These are phyloP conservation scores for Rhizophagus clarus DNA, from an alignment of 192 early-diverging fungal species.

Conservation along the genomic window DNA sequence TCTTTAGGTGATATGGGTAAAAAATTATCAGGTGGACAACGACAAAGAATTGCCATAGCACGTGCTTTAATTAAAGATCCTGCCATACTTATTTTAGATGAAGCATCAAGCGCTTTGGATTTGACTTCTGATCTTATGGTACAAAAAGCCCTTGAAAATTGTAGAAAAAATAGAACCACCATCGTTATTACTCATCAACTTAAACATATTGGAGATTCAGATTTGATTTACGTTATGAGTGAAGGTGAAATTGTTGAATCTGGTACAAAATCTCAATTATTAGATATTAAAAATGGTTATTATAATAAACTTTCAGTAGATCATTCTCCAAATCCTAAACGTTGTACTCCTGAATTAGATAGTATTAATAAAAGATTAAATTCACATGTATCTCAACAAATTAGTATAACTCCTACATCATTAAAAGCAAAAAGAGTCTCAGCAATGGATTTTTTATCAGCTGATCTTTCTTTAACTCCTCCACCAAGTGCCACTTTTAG, in stretches of 20 bases:
- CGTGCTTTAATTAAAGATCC: constrained; percentile 68
- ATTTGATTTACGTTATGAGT: constrained; percentile 50
- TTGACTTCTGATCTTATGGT: constrained; percentile 36
- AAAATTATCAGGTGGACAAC: constrained; percentile 81
- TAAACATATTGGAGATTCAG: constrained; percentile 50
- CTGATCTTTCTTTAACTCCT: not conserved
- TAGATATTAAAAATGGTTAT: constrained; percentile 23
- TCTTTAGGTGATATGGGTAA: constrained; percentile 75
- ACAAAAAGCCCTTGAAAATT: constrained; percentile 39
- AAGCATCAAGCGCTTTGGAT: constrained; percentile 41
- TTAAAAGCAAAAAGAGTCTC: not conserved
- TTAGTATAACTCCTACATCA: too few species aligned
- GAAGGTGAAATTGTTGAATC: constrained; percentile 45
- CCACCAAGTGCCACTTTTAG: not conserved
- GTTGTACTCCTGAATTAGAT: constrained; percentile 13
- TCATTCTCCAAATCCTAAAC: not conserved
- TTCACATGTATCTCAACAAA: not conserved
- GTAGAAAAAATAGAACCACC: constrained; percentile 46
- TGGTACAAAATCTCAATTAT: constrained; percentile 33
- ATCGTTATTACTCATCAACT: constrained; percentile 64
- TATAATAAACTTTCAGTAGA: constrained; percentile 4
- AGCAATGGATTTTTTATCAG: not conserved
- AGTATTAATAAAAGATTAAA: not conserved
- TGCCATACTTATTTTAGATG: constrained; percentile 55
- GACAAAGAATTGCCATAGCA: constrained; percentile 70